Evolutionary conservation across 352 stramenopile genomes (phyloP).

Genomic region (Phytophthora palmivora): DNA sequence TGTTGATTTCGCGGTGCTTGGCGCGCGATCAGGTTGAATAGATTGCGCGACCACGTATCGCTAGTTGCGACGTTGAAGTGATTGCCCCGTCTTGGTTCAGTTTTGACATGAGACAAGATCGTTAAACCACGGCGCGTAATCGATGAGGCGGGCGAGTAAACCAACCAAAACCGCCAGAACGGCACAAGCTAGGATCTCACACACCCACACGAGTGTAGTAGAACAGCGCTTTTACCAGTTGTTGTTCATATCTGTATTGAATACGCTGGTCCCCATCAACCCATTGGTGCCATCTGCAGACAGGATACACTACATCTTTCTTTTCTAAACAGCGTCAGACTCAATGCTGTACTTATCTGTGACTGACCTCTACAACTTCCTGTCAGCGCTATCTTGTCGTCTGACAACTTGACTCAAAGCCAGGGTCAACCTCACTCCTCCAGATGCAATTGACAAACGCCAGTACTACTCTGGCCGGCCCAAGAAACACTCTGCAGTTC

Average conservation of each 20-base stretch:
- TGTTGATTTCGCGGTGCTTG: constrained; percentile 29
- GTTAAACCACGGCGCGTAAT: constrained; percentile 6
- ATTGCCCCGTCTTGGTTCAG: constrained; percentile 17
- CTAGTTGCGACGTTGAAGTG: constrained; percentile 22
- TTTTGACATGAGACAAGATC: constrained; percentile 15
- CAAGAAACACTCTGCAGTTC: constrained; percentile 41
- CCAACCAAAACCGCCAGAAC: neutral
- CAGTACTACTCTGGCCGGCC: constrained; percentile 29
- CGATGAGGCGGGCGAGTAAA: neutral
- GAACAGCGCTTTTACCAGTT: too few relatives aligned
- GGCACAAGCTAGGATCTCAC: too few relatives aligned
- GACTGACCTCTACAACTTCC: constrained; percentile 6
- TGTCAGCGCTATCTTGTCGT: constrained; percentile 2
- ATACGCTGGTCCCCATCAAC: too few relatives aligned
- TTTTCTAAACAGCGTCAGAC: constrained; percentile 3
- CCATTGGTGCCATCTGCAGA: neutral
- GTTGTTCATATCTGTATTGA: too few relatives aligned
- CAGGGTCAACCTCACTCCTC: constrained; percentile 5
- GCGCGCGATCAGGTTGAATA: constrained; percentile 14
- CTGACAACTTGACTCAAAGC: neutral
- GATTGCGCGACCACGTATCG: constrained; percentile 19
- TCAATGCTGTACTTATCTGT: constrained; percentile 5
- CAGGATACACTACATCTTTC: constrained; percentile 4
- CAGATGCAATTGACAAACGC: constrained; percentile 30
- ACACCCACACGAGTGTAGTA: too few relatives aligned